Base-by-base conservation (phyloP, 768 basidiomycete species). In the Omphalotus guepiniiformis region DNA sequence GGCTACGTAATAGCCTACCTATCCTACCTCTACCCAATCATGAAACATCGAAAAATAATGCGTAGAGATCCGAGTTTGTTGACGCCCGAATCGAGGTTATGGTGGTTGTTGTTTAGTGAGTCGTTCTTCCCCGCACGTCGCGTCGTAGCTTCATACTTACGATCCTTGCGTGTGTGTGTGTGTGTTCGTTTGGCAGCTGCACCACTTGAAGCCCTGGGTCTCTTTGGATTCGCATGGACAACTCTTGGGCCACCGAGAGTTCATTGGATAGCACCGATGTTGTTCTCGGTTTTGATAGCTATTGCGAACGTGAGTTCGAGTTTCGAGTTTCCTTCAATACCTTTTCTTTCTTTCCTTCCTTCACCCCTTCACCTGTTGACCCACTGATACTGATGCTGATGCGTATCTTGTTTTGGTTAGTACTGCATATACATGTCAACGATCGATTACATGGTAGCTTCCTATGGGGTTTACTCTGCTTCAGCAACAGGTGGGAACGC, bases 141-240 rank as follows among this genome's bases (percentile, higher is more conserved):
- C 25, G 11, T 46, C 25, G 40, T 34, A 18, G 28, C 25, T 30
- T 25, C 35, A 38, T 39, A 27, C 26, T 46, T 42, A 21, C 28
- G 29, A 12, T 29, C 35, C 7, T 44, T 28, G 42, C 21, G 42
- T 44, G 35, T 4, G 28, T 65, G 75, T n/a, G 59, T 76, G 21
- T 72, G 61, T 44, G 53, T 62, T 21, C 62, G 70, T 15, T 67
- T 66, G 34, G 51, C 61, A 19, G 70, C 69, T 2, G 66, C 65
- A 0, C 30, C 73, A 39, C 47, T 68, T 19, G 67, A 73, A 41
- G 73, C 75, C 1, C 49, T 52, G 2, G 72, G 70, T 19, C 73
- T 75, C 59, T 69, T 79, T 59, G 69, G 79, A 34, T 82, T 76
- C 45, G 78, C 74, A 0, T 80, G 79, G 75, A 77, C 76, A 1